phyloP scores from a whole-genome alignment of 306 rosid genomes.

The Chamaecrista fasciculata region DNA sequence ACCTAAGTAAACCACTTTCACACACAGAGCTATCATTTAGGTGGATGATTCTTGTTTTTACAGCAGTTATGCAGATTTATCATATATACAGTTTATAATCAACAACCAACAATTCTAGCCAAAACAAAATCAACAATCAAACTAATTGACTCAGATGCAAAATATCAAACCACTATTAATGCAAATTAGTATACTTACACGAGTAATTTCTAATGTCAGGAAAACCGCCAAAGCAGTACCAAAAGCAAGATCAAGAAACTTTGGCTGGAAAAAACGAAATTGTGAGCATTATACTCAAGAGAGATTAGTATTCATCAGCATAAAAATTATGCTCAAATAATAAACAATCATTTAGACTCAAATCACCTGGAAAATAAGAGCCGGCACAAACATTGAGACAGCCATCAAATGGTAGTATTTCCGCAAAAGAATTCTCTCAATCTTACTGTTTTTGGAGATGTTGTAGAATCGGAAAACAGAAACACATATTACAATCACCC shows the following conservation, averaged over 20 bases:
- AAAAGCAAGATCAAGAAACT: constrained; percentile 82
- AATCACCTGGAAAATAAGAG: constrained; percentile 86
- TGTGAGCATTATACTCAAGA: constrained; percentile 30
- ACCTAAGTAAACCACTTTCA: neutral
- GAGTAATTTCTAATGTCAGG: constrained; percentile 74
- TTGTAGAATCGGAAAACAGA: constrained; percentile 76
- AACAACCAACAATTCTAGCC: constrained; percentile 12
- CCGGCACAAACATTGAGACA: constrained; percentile 86
- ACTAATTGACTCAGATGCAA: neutral
- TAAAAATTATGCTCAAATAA: constrained; percentile 15
- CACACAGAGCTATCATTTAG: neutral
- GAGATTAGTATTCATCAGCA: neutral
- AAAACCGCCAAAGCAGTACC: constrained; percentile 87
- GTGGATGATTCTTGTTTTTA: neutral
- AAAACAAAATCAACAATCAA: constrained; percentile 1
- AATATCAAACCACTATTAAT: constrained; percentile 7
- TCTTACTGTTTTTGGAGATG: constrained; percentile 84
- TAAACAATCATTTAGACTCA: constrained; percentile 19
- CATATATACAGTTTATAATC: neutral
- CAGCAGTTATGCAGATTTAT: constrained; percentile 14
- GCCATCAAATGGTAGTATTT: constrained; percentile 95
- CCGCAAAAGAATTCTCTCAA: constrained; percentile 90
- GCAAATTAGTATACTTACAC: constrained; percentile 56
- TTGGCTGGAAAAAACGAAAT: constrained; percentile 66
- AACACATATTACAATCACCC: constrained; percentile 60